Evolutionary conservation across 1,284 basidiomycete genomes (phyloP).

Genomic region (Melampsora abietis-canadensis): DNA sequence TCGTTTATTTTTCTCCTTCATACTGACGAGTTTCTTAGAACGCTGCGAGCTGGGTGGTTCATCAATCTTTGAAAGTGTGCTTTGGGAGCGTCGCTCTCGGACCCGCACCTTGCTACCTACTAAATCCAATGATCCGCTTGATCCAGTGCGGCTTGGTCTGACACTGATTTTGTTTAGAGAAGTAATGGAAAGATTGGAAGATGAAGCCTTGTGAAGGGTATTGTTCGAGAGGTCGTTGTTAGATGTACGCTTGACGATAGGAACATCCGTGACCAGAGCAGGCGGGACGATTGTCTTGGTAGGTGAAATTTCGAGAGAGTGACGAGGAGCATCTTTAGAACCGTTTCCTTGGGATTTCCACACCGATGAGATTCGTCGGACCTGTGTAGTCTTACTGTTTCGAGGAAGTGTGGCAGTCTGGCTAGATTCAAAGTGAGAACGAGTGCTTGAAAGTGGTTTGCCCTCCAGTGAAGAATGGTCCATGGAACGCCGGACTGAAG

Average conservation of each 20-base stretch:
- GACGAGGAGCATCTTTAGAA: background rate
- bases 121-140: background rate
- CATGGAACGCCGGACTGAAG: constrained; percentile 2
- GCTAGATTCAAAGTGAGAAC: background rate
- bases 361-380: constrained; percentile 5
- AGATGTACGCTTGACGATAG: constrained; percentile 2
- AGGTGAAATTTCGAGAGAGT: background rate
- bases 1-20: constrained; percentile 37
- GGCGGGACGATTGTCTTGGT: background rate
- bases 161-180: constrained; percentile 2
- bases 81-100: background rate
- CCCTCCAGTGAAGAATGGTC: background rate
- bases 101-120: background rate
- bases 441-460: background rate
- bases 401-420: background rate
- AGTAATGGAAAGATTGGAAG: background rate
- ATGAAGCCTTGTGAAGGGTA: constrained; percentile 18
- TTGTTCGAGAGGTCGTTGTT: constrained; percentile 4
- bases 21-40: constrained; percentile 25
- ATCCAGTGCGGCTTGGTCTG: background rate
- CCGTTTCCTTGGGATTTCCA: background rate
- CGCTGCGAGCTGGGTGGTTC: background rate
- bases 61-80: constrained; percentile 1
- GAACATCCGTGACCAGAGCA: constrained; percentile 8
- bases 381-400: constrained; percentile 1